Evolutionary conservation across 2,329 filamentous ascomycete species (phyloP), one percentile per base, ranked within the genome.

Genomic region (Penicillium sp.): DNA sequence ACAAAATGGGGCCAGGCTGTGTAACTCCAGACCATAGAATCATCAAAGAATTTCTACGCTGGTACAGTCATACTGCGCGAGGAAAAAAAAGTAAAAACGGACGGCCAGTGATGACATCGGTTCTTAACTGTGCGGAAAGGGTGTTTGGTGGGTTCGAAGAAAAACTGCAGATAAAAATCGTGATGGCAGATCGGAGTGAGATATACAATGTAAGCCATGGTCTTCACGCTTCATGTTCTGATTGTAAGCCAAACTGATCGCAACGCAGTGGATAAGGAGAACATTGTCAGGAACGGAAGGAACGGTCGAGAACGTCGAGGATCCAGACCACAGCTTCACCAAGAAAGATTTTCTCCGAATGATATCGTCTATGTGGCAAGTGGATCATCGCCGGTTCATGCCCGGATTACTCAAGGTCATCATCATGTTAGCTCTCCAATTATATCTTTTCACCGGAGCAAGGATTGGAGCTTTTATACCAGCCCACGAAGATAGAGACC

Each of bases 131-230:
- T 42, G 42, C 47, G 4, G 58, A 61, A 40, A 53, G 58, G 25
- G 37, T 59, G 6, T 61, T 61, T 54, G n/a, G 58, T 47, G 42
- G 58, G 9, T 55, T 61, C 51, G 26, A 61, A 53, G 56, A 61
- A 41, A 23, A 51, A 46, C 8, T 57, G 11, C 7, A 52, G 26
- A 56, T 61, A 9, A 59, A 44, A 23, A 57, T 61, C 50, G 22
- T 55, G n/a, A 40, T 49, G n/a, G 51, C 55, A 49, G 58, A 61
- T 35, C 12, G 49, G 40, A 57, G 23, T 23, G 52, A 61, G 43
- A 50, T 61, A 51, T 49, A 25, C n/a, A 61, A 50, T 27, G 42
- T 59, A 51, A 61, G 58, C 37, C n/a, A n/a, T 14, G 12, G 15
- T 41, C 12, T 31, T 31, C 29, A 31, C 7, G 37, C 37, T 23